A percentile compares a stretch with the other conserved stretches of the same genome.
phyloP scores from a whole-genome alignment of 805 yeast genomes.

The Saccharomycopsis sp. region DNA sequence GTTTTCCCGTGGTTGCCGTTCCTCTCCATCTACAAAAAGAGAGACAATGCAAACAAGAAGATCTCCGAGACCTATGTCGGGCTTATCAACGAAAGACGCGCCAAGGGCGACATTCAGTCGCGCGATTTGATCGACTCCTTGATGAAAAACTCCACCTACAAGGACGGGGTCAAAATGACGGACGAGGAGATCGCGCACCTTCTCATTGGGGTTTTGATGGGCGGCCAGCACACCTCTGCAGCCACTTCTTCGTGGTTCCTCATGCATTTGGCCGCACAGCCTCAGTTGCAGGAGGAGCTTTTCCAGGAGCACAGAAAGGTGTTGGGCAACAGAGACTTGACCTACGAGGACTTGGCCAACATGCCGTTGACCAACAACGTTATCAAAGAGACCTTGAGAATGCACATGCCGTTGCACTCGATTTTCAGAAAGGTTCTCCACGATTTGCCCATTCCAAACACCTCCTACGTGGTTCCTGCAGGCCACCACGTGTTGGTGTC shows the following conservation, averaged over 20 bases:
- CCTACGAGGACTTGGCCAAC: conserved; percentile 76
- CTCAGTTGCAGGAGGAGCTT: conserved; percentile 77
- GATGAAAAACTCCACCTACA: conserved; percentile 76
- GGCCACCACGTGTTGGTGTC: conserved; percentile 89
- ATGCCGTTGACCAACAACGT: conserved; percentile 77
- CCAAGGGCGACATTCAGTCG: conserved; percentile 66
- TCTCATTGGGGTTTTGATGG: conserved; percentile 94
- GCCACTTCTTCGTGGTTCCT: conserved; percentile 94
- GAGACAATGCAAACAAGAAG: conserved; percentile 82
- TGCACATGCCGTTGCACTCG: conserved; percentile 96
- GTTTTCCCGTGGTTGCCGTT: conserved; percentile 92
- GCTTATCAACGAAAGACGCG: conserved; percentile 68
- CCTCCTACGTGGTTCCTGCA: conserved; percentile 73
- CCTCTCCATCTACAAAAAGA: conserved; percentile 63
- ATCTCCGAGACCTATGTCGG: conserved; percentile 77
- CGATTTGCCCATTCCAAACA: conserved; percentile 72
- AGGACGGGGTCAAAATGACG: conserved; percentile 91
- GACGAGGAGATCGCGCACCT: conserved; percentile 92
- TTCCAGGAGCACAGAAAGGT: conserved; percentile 67
- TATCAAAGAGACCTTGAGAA: conserved; percentile 88
- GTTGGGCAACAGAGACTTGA: conserved; percentile 51
- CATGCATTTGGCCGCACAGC: conserved; percentile 82
- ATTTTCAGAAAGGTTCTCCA: conserved; percentile 85
- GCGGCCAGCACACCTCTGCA: conserved; percentile 98
- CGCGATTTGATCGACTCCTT: conserved; percentile 87